Evolutionary conservation across 2,329 filamentous ascomycete species (phyloP).

Genomic region (Byssoonygena ceratinophila): DNA sequence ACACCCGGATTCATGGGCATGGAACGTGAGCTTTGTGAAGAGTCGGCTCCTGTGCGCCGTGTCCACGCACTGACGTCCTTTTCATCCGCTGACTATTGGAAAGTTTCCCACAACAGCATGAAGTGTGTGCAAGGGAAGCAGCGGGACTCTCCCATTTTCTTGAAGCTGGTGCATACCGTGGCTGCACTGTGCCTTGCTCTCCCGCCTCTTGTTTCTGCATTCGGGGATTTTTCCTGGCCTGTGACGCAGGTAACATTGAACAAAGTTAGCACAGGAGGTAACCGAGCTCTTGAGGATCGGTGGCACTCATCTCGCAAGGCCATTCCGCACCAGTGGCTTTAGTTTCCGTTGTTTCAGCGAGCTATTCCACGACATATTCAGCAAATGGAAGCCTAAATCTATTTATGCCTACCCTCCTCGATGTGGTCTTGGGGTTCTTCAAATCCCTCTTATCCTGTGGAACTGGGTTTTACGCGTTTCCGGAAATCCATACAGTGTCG

Average conservation of each 20-base stretch:
- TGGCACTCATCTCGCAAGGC: background rate
- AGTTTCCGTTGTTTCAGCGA: background rate
- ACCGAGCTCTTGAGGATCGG: background rate
- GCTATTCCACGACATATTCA: conserved; percentile 1
- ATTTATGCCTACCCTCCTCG: background rate
- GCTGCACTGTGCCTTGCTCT: conserved; percentile 1
- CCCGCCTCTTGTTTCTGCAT: background rate
- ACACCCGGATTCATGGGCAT: background rate
- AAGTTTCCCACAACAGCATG: background rate
- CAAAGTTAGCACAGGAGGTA: background rate
- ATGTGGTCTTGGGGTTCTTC: background rate
- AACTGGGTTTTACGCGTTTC: background rate
- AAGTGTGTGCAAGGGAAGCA: background rate
- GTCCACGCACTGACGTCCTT: background rate
- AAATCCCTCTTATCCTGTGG: background rate
- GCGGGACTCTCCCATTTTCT: background rate
- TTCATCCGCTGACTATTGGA: background rate
- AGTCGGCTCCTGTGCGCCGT: background rate
- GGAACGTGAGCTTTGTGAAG: background rate
- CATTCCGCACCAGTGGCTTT: background rate
- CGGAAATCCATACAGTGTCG: background rate
- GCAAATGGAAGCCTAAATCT: conserved; percentile 1
- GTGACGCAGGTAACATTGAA: conserved; percentile 2
- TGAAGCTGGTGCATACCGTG: background rate
- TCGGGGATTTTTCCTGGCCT: background rate